phyloP scores from a whole-genome alignment of 495 filamentous ascomycete genomes.

The Annulohypoxylon nitens region DNA sequence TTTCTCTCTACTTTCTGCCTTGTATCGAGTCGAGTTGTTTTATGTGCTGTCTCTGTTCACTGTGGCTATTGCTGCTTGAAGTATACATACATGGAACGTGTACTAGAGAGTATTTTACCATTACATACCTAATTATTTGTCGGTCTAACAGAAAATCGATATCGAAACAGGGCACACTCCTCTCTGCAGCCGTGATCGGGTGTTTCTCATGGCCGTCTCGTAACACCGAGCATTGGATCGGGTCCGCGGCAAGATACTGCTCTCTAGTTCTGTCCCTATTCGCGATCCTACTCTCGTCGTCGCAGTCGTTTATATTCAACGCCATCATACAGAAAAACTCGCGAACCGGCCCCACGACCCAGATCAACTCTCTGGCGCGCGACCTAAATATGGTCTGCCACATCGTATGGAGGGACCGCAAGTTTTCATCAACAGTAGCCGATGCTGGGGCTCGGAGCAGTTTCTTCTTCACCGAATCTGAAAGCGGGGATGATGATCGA shows the following conservation, averaged over 20 bases:
- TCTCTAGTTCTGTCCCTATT: conserved; percentile 50
- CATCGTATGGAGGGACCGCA: no score
- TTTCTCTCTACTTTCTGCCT: no score
- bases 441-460: no score
- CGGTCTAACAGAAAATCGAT: background rate
- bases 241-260: conserved; percentile 48
- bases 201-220: conserved; percentile 50
- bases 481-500: no score
- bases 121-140: background rate
- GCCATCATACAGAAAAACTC: conserved; percentile 31
- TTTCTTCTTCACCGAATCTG: no score
- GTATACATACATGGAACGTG: no score
- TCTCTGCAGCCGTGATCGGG: conserved; percentile 51
- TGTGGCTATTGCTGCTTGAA: no score
- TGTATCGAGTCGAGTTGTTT: no score
- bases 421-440: no score
- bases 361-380: background rate
- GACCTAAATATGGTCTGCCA: no score
- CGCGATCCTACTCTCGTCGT: conserved; percentile 45
- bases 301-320: conserved; percentile 46
- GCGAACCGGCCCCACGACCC: background rate
- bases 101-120: background rate
- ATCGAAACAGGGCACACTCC: conserved; percentile 40
- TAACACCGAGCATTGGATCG: conserved; percentile 48
- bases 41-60: no score